Evolutionary conservation across 805 yeast species (phyloP).

Genomic region (Diddensiella caesifluorescens): DNA sequence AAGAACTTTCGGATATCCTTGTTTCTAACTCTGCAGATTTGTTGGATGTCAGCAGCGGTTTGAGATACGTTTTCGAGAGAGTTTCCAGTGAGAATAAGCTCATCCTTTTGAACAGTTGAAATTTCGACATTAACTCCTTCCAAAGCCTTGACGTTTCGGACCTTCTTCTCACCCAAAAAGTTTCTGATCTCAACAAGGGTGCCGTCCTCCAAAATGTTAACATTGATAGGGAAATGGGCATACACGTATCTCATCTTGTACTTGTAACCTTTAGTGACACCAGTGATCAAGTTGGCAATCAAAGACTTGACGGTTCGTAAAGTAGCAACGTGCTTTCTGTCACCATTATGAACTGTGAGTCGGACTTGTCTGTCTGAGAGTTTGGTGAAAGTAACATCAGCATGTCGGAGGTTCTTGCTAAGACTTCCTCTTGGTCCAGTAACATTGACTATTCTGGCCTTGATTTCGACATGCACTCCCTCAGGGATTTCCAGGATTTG

Average conservation of each 20-base stretch:
- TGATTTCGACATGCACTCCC: slow-evolving; percentile 86
- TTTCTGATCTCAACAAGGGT: slow-evolving; percentile 93
- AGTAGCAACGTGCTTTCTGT: slow-evolving; percentile 99
- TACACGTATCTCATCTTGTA: slow-evolving; percentile 99
- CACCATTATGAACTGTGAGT: slow-evolving; percentile 96
- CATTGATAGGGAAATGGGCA: slow-evolving; percentile 99
- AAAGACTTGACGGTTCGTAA: slow-evolving; percentile 97
- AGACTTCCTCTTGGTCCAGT: slow-evolving; percentile 97
- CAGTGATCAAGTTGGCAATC: slow-evolving; percentile 88
- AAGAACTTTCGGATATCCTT: slow-evolving; percentile 99
- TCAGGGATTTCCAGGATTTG: slow-evolving; percentile 83
- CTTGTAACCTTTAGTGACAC: slow-evolving; percentile 99
- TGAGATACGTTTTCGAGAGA: slow-evolving; percentile 96
- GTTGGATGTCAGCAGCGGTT: slow-evolving; percentile 97
- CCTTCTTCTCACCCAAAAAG: slow-evolving; percentile 99
- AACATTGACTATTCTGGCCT: slow-evolving; percentile 84
- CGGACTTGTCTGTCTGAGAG: slow-evolving; percentile 65
- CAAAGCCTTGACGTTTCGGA: slow-evolving; percentile 77
- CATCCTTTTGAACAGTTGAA: slow-evolving; percentile 88
- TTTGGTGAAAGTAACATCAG: slow-evolving; percentile 87
- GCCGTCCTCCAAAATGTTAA: slow-evolving; percentile 79
- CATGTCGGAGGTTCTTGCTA: slow-evolving; percentile 86
- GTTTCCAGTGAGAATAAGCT: slow-evolving; percentile 88
- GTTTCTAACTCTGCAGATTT: slow-evolving; percentile 97
- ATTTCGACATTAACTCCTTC: slow-evolving; percentile 86